A percentile compares a stretch with the other conserved stretches of the same genome.
Evolutionary conservation across 192 early-diverging fungal species (phyloP).

Genomic region (Spinellus fusiger): DNA sequence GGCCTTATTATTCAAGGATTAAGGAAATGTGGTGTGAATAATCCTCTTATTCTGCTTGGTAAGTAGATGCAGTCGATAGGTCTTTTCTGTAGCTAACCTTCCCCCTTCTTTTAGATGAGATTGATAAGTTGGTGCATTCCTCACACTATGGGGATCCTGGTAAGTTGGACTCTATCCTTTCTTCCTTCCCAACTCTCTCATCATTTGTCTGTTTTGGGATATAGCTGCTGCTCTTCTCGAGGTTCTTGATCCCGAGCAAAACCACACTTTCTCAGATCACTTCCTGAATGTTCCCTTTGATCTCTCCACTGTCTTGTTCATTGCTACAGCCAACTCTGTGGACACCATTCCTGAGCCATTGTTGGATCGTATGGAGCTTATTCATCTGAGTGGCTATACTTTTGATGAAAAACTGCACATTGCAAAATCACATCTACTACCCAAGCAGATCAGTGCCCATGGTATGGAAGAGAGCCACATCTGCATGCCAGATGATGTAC

Average conservation of each 20-base stretch:
- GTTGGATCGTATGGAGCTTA: constrained; percentile 81
- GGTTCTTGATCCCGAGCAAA: constrained; percentile 85
- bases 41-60: constrained; percentile 76
- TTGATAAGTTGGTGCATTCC: constrained; percentile 74
- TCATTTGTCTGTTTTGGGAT: neutral
- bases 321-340: constrained; percentile 76
- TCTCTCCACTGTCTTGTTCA: constrained; percentile 67
- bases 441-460: constrained; percentile 66
- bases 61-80: neutral
- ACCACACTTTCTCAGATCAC: constrained; percentile 74
- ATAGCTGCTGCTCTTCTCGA: constrained; percentile 72
- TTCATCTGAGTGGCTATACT: constrained; percentile 72
- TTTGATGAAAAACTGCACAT: constrained; percentile 81
- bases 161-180: neutral
- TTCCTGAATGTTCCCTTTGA: constrained; percentile 68
- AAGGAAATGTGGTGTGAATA: constrained; percentile 61
- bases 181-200: neutral
- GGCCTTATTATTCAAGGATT: constrained; percentile 74
- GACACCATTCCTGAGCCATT: constrained; percentile 75
- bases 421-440: constrained; percentile 63
- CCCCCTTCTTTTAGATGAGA: constrained; percentile 51
- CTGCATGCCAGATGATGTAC: constrained; percentile 44
- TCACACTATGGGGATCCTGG: constrained; percentile 63
- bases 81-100: neutral
- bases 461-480: constrained; percentile 47